Evolutionary conservation across 2,329 filamentous ascomycete genomes (phyloP).

Genomic region (Mycogone perniciosa): DNA sequence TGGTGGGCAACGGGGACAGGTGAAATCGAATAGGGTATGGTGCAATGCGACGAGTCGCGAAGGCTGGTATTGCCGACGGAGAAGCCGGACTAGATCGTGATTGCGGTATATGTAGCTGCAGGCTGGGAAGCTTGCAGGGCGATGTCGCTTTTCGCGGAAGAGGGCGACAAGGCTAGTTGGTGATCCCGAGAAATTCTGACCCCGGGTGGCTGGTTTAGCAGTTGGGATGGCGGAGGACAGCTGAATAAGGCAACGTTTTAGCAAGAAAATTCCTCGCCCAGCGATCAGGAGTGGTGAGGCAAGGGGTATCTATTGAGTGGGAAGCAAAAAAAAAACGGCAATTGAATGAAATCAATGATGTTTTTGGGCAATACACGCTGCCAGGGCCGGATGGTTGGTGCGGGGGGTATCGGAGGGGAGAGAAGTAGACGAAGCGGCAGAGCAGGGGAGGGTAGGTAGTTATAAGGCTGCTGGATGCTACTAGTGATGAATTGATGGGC

Average conservation of each 20-base stretch:
- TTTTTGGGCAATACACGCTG: conserved; percentile 11
- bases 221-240: conserved; percentile 2
- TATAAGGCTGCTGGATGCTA: conserved; percentile 2
- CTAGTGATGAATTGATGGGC: conserved; percentile 4
- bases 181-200: background rate
- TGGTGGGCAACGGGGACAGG: conserved; percentile 29
- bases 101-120: conserved; percentile 4
- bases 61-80: conserved; percentile 1
- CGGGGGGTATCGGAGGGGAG: conserved; percentile 11
- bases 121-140: background rate
- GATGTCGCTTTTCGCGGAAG: background rate
- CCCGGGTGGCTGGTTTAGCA: background rate
- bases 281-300: background rate
- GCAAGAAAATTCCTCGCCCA: conserved; percentile 2
- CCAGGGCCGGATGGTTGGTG: conserved; percentile 11
- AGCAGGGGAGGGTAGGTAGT: conserved; percentile 9
- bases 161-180: background rate
- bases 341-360: conserved; percentile 1
- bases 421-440: conserved; percentile 7
- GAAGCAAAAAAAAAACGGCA: conserved; percentile 1
- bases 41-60: conserved; percentile 9
- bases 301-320: background rate
- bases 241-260: conserved; percentile 5
- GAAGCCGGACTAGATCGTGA: conserved; percentile 2
- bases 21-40: conserved; percentile 6